phyloP scores from a whole-genome alignment of 805 yeast genomes.

The Cyberlindnera mrakii region DNA sequence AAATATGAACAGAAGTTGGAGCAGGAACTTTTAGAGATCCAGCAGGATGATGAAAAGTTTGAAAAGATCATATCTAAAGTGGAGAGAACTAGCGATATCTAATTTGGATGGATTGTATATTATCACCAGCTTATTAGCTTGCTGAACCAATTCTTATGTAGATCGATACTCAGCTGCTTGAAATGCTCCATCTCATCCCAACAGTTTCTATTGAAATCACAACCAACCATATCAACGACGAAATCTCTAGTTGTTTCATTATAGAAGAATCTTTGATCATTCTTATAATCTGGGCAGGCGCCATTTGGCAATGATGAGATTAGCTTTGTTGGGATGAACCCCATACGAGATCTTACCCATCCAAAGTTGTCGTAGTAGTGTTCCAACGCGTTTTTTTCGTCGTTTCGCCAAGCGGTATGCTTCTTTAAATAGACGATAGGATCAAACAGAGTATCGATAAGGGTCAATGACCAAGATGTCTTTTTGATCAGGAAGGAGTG shows the following conservation, averaged over 20 bases:
- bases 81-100: constrained; percentile 11
- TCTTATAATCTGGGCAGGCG: constrained; percentile 27
- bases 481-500: constrained; percentile 34
- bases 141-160: constrained; percentile 29
- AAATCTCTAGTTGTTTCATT: constrained; percentile 32
- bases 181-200: constrained; percentile 36
- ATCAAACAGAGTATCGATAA: constrained; percentile 35
- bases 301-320: constrained; percentile 33
- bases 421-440: constrained; percentile 34
- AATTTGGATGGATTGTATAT: background rate
- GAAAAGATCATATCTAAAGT: constrained; percentile 11
- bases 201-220: constrained; percentile 32
- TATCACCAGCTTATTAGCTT: constrained; percentile 14
- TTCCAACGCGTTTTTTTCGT: constrained; percentile 34
- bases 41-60: constrained; percentile 13
- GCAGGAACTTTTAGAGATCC: constrained; percentile 13
- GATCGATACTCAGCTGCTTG: constrained; percentile 25
- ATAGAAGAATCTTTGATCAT: constrained; percentile 30
- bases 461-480: constrained; percentile 31
- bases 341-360: constrained; percentile 36
- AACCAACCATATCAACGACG: constrained; percentile 33
- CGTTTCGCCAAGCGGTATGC: constrained; percentile 35
- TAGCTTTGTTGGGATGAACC: constrained; percentile 32
- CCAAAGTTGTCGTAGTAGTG: constrained; percentile 30
- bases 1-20: constrained; percentile 33